These are phyloP conservation scores for Ceratobasidium sp. DNA, from an alignment of 1,284 basidiomycete genomes.

Conservation along the genomic window DNA sequence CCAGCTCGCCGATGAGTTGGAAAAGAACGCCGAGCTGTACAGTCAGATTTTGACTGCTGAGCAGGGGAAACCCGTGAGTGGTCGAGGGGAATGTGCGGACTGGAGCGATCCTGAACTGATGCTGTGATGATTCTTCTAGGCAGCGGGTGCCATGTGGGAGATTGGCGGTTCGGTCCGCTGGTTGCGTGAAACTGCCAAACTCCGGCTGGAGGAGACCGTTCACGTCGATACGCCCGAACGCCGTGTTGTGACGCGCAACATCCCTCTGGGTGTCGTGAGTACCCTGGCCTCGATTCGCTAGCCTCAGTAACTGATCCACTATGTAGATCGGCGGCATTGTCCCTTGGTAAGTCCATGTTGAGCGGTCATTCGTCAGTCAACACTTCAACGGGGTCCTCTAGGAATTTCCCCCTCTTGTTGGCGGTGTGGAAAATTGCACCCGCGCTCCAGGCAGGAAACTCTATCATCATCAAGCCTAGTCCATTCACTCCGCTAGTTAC, in stretches of 20 bases:
- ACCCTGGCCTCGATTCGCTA: background rate
- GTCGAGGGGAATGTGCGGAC: background rate
- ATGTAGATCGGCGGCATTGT: conserved; percentile 21
- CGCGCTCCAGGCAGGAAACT: conserved; percentile 33
- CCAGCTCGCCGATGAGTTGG: conserved; percentile 38
- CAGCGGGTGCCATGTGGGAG: conserved; percentile 30
- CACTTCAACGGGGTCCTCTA: background rate
- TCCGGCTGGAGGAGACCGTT: conserved; percentile 32
- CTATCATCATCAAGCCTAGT: conserved; percentile 41
- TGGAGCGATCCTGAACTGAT: background rate
- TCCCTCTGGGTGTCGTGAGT: conserved; percentile 41
- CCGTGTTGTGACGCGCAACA: conserved; percentile 40
- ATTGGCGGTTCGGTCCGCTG: conserved; percentile 36
- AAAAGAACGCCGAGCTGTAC: conserved; percentile 24
- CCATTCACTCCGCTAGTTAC: conserved; percentile 39
- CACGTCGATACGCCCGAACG: conserved; percentile 44
- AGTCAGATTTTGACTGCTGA: conserved; percentile 40
- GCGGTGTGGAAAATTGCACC: conserved; percentile 39
- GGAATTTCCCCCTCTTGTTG: conserved; percentile 36
- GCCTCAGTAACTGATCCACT: background rate
- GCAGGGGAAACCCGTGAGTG: conserved; percentile 40
- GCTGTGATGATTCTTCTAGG: background rate
- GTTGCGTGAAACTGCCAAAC: conserved; percentile 32
- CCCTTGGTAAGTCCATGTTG: conserved; percentile 17
- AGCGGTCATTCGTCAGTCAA: too few relatives aligned